Conservation (phyloP, 2,329 filamentous ascomycete genomes). For the Pseudogymnoascus sp. region DNA sequence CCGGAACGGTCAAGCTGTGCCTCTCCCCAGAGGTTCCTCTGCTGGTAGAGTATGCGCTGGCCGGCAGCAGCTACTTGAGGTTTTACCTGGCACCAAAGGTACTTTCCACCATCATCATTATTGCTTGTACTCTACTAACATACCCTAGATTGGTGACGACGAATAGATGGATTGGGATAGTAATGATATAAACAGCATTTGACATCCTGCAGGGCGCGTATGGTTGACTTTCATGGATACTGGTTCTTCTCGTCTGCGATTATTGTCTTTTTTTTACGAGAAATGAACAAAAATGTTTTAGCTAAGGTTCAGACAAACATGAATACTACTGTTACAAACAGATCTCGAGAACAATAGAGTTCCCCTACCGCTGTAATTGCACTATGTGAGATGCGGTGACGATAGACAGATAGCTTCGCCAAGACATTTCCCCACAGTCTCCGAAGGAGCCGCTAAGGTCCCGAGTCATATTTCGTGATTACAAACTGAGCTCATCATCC, state of each 20-base stretch:
- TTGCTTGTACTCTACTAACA: conserved; percentile 15
- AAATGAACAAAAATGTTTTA: neutral
- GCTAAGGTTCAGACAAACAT: conserved; percentile 1
- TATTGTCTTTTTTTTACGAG: conserved; percentile 4
- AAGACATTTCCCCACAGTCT: conserved; percentile 6
- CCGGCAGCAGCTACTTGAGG: conserved; percentile 77
- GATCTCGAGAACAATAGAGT: neutral
- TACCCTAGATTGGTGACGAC: conserved; percentile 59
- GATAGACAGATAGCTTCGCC: neutral
- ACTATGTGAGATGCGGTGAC: neutral
- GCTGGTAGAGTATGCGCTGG: conserved; percentile 81
- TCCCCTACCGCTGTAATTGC: neutral
- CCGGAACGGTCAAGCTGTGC: conserved; percentile 76
- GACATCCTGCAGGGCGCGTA: conserved; percentile 6
- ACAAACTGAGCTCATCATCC: neutral
- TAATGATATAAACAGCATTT: conserved; percentile 6
- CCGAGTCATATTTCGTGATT: conserved; percentile 1
- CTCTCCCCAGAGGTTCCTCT: conserved; percentile 94
- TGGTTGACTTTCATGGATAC: conserved; percentile 8
- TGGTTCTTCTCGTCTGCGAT: conserved; percentile 8
- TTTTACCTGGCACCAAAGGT: conserved; percentile 99
- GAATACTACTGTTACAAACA: neutral
- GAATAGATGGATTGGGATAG: conserved; percentile 35
- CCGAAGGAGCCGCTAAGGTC: neutral
- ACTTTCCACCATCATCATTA: conserved; percentile 8